These are phyloP conservation scores for Chalciporus chontae DNA, from an alignment of 768 basidiomycete genomes.

Conservation along the genomic window DNA sequence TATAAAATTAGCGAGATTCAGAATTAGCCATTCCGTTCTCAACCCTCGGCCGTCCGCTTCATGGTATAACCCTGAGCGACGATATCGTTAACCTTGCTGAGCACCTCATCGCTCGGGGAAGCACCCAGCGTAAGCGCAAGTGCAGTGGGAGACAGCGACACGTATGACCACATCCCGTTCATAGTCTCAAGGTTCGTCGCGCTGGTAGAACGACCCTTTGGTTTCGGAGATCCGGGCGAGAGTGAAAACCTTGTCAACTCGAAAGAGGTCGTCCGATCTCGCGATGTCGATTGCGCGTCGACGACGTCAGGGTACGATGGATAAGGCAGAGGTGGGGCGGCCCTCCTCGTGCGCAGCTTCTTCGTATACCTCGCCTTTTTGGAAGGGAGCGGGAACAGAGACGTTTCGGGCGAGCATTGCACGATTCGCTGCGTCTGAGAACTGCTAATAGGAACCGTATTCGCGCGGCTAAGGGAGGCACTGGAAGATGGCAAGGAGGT, in stretches of 20 bases:
- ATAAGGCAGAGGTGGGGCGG: conserved; percentile 18
- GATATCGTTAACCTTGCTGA: conserved; percentile 35
- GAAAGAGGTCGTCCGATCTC: background rate
- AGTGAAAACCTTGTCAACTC: background rate
- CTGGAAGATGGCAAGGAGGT: conserved; percentile 24
- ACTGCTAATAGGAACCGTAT: background rate
- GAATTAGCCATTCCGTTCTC: background rate
- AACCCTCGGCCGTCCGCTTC: conserved; percentile 1
- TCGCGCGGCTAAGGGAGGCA: conserved; percentile 12
- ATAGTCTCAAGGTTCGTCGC: conserved; percentile 1
- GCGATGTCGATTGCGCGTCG: background rate
- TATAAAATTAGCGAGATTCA: background rate
- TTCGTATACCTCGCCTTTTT: conserved; percentile 4
- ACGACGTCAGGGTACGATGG: conserved; percentile 19
- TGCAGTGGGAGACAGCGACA: conserved; percentile 21
- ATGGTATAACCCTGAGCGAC: conserved; percentile 35
- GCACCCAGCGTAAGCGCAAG: conserved; percentile 8
- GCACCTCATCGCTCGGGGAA: conserved; percentile 23
- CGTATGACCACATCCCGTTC: conserved; percentile 10
- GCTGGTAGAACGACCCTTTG: conserved; percentile 7
- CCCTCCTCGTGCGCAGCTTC: conserved; percentile 2
- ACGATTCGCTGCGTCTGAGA: background rate
- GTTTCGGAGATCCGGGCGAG: conserved; percentile 8
- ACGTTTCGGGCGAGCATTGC: conserved; percentile 9
- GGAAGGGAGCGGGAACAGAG: conserved; percentile 20